Base-by-base conservation (phyloP, 352 stramenopile species). In the Halophytophthora batemanensis region DNA sequence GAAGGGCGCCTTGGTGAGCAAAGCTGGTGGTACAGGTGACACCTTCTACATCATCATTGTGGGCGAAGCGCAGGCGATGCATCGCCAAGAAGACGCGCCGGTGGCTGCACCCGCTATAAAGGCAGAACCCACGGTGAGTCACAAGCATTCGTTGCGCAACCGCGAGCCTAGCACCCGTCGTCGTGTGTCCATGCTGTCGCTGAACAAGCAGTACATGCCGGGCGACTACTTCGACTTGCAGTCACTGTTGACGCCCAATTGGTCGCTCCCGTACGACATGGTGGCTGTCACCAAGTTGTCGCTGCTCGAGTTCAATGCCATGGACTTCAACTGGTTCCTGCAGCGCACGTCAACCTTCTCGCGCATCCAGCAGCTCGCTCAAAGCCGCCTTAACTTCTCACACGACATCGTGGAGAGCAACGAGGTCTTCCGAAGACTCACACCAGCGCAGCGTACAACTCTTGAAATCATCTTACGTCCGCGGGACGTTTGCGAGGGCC, bases 171-270 rank as follows among this genome's bases (percentile, higher is more conserved):
- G 63, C 15, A 77, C 53, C 13, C 68, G 61, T 4, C 87, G 78
- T 50, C 71, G 76, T 18, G 53, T 81, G 28, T 87, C 75, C 23
- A 80, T 82, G 46, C 51, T 93, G 22, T 79, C 80, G 25, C 45
- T 80, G 14, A 68, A 71, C 15, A 90, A 87, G 45, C 87, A 84
- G 33, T 95, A 89, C 60, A 82, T 85, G 15, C 77, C 84, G 7
- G 87, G 87, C 7, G 87, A 96, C 56, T 96, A 95, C 66, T 96
- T 96, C 53, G 82, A 93, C 37, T 66, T 93, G 7, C 80, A 90
- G 45, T 87, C 70, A n/a, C 58, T 93, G 22, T 39, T 93, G 37
- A 89, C 79, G 2, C 82, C 78, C 14, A 77, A 87, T 47, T 87
- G 71, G 66, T 56, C 57, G 45, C 56, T 84, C 13, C 74, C 71